Evolutionary conservation across 1,284 basidiomycete genomes (phyloP).

Genomic region (Porogramme epimiltina): DNA sequence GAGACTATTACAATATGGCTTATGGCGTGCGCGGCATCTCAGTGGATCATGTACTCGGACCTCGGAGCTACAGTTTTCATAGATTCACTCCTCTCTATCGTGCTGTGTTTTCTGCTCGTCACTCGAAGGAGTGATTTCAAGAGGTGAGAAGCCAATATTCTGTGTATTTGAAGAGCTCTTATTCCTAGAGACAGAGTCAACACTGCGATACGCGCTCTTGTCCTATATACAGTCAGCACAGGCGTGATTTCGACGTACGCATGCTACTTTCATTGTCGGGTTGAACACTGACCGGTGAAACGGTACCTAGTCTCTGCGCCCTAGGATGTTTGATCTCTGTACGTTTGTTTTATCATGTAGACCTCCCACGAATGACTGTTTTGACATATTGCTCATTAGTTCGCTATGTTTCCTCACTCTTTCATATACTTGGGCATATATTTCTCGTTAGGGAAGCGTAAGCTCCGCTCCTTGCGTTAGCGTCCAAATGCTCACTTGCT

Average conservation of each 20-base stretch:
- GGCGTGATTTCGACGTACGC: slow-evolving; percentile 14
- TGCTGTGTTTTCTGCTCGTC: neutral
- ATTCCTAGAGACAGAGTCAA: slow-evolving; percentile 5
- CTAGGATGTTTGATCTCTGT: slow-evolving; percentile 32
- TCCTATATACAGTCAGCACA: slow-evolving; percentile 15
- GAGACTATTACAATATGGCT: neutral
- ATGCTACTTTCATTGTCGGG: neutral
- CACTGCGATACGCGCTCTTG: slow-evolving; percentile 9
- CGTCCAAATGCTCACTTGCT: neutral
- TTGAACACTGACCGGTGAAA: neutral
- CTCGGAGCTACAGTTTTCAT: neutral
- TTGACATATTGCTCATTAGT: too few species aligned
- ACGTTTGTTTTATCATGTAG: slow-evolving; percentile 6
- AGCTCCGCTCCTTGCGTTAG: slow-evolving; percentile 12
- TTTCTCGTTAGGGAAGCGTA: slow-evolving; percentile 39
- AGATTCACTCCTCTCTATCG: neutral
- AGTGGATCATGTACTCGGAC: neutral
- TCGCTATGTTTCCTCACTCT: slow-evolving; percentile 38
- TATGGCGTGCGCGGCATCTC: too few species aligned
- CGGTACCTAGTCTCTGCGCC: neutral
- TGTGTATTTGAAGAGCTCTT: neutral
- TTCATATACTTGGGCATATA: slow-evolving; percentile 43
- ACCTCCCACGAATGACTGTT: too few species aligned
- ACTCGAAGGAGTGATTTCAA: neutral
- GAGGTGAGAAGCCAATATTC: neutral